Conservation (phyloP, 441 rosid genomes). For the Jatropha podagrica region DNA sequence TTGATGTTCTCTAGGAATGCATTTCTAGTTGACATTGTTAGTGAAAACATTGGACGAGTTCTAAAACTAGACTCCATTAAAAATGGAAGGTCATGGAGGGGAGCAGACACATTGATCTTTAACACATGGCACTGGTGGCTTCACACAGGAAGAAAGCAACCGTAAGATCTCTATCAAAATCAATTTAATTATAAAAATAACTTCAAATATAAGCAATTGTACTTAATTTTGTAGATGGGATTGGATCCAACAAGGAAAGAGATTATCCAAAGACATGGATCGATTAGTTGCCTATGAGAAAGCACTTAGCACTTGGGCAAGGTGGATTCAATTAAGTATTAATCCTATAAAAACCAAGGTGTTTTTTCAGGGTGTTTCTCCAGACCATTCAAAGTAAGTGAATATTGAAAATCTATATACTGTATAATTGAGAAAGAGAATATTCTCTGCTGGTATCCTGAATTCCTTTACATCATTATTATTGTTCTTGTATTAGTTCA, state of each 20-base stretch:
- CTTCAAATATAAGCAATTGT: background rate
- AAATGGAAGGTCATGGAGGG: conserved; percentile 5
- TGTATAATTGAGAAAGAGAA: background rate
- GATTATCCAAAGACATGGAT: conserved; percentile 13
- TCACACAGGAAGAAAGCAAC: conserved; percentile 24
- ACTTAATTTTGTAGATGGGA: conserved; percentile 18
- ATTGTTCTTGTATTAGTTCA: conserved; percentile 4
- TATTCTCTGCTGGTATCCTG: background rate
- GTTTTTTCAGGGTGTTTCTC: conserved; percentile 23
- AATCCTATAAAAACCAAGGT: conserved; percentile 16
- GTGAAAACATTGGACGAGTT: conserved; percentile 7
- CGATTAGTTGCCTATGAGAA: conserved; percentile 16
- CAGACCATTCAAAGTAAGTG: conserved; percentile 21
- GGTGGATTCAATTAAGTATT: conserved; percentile 13
- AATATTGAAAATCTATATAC: background rate
- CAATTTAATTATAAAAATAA: background rate
- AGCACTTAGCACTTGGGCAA: conserved; percentile 19
- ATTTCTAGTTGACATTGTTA: conserved; percentile 15
- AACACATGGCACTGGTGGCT: conserved; percentile 29
- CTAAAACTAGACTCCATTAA: conserved; percentile 21
- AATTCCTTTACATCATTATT: background rate
- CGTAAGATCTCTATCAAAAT: conserved; percentile 5
- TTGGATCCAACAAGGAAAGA: conserved; percentile 13
- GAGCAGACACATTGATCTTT: conserved; percentile 19
- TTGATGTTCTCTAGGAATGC: conserved; percentile 18